These are phyloP conservation scores for Ambrosiella cleistominuta DNA, from an alignment of 2,329 filamentous ascomycete genomes.

Conservation along the genomic window DNA sequence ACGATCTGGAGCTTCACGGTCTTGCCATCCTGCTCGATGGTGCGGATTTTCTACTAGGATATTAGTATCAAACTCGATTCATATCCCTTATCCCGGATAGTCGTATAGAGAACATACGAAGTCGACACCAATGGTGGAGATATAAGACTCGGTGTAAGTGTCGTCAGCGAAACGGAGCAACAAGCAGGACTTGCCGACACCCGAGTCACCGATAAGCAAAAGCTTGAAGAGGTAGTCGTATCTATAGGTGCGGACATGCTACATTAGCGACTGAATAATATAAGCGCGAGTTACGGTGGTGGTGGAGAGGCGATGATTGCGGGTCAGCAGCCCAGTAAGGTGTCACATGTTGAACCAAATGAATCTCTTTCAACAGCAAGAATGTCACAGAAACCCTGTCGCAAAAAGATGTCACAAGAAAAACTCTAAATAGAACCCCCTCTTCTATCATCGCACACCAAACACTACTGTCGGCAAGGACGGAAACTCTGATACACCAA, in stretches of 20 bases:
- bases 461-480: not conserved
- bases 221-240: constrained; percentile 99
- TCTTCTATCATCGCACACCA: no score
- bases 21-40: constrained; percentile 98
- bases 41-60: constrained; percentile 77
- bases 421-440: no score
- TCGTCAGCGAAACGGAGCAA: constrained; percentile 95
- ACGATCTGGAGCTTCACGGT: constrained; percentile 99
- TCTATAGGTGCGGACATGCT: constrained; percentile 33
- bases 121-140: constrained; percentile 98
- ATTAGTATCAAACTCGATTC: not conserved
- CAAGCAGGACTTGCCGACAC: constrained; percentile 99
- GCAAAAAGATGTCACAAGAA: no score
- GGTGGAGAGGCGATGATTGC: not conserved
- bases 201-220: constrained; percentile 98
- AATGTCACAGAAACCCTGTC: no score
- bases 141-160: constrained; percentile 99
- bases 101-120: constrained; percentile 51
- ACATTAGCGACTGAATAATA: not conserved
- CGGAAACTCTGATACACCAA: not conserved
- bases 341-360: no score
- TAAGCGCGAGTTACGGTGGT: not conserved
- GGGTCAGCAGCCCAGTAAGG: no score
- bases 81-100: not conserved
- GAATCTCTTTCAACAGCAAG: no score